These are phyloP conservation scores for Macadamia tetraphylla DNA, from an alignment of 164 flowering plant genomes.

Conservation along the genomic window DNA sequence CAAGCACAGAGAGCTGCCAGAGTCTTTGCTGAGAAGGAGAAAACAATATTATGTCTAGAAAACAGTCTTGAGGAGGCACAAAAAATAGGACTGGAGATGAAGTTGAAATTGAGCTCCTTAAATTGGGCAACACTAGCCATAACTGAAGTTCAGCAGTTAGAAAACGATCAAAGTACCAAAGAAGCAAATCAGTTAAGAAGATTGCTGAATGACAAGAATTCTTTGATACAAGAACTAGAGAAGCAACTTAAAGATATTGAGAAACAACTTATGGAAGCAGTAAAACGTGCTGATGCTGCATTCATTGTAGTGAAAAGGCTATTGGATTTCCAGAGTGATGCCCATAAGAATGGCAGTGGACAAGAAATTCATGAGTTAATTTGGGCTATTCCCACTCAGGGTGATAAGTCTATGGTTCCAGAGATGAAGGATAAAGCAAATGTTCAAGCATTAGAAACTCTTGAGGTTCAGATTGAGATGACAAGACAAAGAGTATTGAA, in stretches of 20 bases:
- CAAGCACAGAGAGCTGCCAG: slow-evolving; percentile 55
- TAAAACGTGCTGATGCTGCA: slow-evolving; percentile 37
- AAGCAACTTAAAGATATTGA: slow-evolving; percentile 25
- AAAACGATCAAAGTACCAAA: slow-evolving; percentile 23
- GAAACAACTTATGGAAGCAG: slow-evolving; percentile 32
- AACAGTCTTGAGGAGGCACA: slow-evolving; percentile 63
- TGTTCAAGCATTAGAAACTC: slow-evolving; percentile 13
- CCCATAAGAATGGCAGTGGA: slow-evolving; percentile 7
- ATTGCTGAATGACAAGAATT: slow-evolving; percentile 26
- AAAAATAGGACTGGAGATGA: slow-evolving; percentile 43
- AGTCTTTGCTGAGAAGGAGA: slow-evolving; percentile 58
- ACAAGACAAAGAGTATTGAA: slow-evolving; percentile 24
- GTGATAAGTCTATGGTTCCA: not conserved
- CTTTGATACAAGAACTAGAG: slow-evolving; percentile 22
- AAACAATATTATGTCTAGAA: slow-evolving; percentile 41
- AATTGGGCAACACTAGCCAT: slow-evolving; percentile 67
- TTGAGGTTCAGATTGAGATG: slow-evolving; percentile 23
- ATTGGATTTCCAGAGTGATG: slow-evolving; percentile 15
- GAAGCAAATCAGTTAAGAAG: slow-evolving; percentile 26
- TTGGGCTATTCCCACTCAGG: not conserved
- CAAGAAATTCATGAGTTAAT: slow-evolving; percentile 11
- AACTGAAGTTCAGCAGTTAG: slow-evolving; percentile 41
- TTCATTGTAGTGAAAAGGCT: slow-evolving; percentile 26
- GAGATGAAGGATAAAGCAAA: slow-evolving; percentile 16
- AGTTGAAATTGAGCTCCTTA: slow-evolving; percentile 50